A percentile compares a stretch with the other conserved stretches of the same genome.
These are phyloP conservation scores for Cyclotella kingstonii DNA, from an alignment of 108 stramenopile genomes.

Conservation along the genomic window DNA sequence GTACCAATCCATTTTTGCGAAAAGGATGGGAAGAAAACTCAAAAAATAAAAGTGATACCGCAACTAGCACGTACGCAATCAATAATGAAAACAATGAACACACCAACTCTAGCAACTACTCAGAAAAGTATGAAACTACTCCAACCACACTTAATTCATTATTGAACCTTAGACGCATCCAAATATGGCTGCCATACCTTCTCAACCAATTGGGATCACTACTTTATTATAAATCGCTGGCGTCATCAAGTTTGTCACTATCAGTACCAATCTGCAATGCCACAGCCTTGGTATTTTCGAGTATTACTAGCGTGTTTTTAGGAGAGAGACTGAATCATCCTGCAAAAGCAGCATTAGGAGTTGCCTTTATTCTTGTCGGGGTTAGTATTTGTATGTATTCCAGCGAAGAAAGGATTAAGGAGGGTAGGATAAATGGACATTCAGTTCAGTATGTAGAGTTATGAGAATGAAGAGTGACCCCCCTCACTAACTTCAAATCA, in stretches of 20 bases:
- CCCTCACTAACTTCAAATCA: no score
- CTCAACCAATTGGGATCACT: constrained; percentile 82
- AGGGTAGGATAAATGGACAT: no score
- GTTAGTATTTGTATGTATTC: constrained; percentile 74
- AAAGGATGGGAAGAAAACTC: constrained; percentile 36
- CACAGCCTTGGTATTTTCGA: constrained; percentile 75
- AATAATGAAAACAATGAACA: not conserved
- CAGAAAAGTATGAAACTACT: not conserved
- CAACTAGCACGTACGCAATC: not conserved
- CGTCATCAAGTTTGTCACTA: constrained; percentile 64
- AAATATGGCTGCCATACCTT: constrained; percentile 73
- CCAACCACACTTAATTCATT: constrained; percentile 29
- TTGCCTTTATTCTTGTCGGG: constrained; percentile 56
- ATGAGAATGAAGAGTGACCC: no score
- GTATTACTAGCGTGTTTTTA: constrained; percentile 54
- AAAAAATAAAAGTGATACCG: not conserved
- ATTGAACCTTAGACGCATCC: constrained; percentile 42
- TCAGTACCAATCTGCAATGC: constrained; percentile 84
- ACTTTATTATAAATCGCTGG: constrained; percentile 69
- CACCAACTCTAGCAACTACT: not conserved
- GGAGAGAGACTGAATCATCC: constrained; percentile 75
- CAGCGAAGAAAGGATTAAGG: no score
- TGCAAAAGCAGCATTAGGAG: constrained; percentile 52
- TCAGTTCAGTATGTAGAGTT: no score
- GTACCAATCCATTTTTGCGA: constrained; percentile 84